Evolutionary conservation across 257 asterid species (phyloP).

Genomic region (Misopates orontium): DNA sequence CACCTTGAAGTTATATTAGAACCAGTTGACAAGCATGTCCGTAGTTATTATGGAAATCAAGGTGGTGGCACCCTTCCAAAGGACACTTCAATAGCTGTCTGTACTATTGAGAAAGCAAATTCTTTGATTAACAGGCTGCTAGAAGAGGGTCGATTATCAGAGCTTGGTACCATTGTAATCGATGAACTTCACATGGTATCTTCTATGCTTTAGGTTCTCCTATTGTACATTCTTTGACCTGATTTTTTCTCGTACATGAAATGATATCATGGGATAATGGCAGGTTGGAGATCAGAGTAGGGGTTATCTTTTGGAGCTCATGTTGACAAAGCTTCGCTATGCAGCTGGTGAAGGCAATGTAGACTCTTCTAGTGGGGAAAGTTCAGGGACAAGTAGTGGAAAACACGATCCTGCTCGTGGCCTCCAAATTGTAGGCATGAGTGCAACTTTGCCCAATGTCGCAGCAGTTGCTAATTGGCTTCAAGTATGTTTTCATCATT

Average conservation of each 20-base stretch:
- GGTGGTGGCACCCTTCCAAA: slow-evolving; percentile 93
- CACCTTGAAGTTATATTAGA: slow-evolving; percentile 89
- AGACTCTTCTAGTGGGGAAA: slow-evolving; percentile 86
- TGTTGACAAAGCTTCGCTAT: slow-evolving; percentile 93
- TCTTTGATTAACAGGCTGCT: slow-evolving; percentile 80
- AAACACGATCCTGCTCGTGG: slow-evolving; percentile 77
- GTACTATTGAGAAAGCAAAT: slow-evolving; percentile 98
- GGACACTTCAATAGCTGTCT: slow-evolving; percentile 92
- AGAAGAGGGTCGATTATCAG: slow-evolving; percentile 94
- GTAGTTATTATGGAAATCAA: slow-evolving; percentile 96
- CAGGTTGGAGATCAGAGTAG: slow-evolving; percentile 98
- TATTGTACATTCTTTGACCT: slow-evolving; percentile 1
- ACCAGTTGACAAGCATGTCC: slow-evolving; percentile 85
- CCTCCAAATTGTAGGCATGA: slow-evolving; percentile 98
- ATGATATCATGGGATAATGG: slow-evolving; percentile 32
- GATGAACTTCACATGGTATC: slow-evolving; percentile 99
- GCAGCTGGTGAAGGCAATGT: slow-evolving; percentile 94
- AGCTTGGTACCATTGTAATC: slow-evolving; percentile 93
- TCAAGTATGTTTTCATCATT: slow-evolving; percentile 59
- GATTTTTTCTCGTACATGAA: slow-evolving; percentile 27
- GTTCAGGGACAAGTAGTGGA: slow-evolving; percentile 80
- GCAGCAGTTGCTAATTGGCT: slow-evolving; percentile 97
- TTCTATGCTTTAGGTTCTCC: slow-evolving; percentile 28
- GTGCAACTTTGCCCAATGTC: slow-evolving; percentile 96
- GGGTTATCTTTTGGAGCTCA: slow-evolving; percentile 92